Evolutionary conservation across 371 early-diverging fungal species (phyloP), one percentile per base, ranked within the genome.

Genomic region (Mortierella sp.): DNA sequence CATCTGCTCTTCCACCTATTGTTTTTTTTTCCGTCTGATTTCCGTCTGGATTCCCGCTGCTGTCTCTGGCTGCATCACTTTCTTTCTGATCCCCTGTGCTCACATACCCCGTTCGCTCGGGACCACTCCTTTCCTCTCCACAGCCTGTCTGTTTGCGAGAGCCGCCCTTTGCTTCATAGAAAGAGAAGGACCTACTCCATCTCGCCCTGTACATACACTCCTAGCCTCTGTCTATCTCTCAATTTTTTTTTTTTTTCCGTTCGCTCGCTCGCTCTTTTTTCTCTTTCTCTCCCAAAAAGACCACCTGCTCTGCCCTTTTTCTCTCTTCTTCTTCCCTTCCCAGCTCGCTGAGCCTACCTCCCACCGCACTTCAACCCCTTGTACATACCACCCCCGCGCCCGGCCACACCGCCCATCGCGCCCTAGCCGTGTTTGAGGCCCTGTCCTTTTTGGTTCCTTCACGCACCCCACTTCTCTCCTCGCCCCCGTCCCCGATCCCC

Each of bases 21-120:
- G n/a, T n/a, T n/a, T n/a, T n/a, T n/a, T n/a, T n/a, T n/a, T n/a
- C n/a, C n/a, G n/a, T n/a, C n/a, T n/a, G 37, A 37, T 26, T 75
- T 76, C 51, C 81, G 81, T 14, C 76, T n/a, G n/a, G n/a, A n/a
- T n/a, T n/a, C n/a, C n/a, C 77, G 44, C 60, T 57, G 19, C 62
- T 37, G 37, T 9, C 37, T 37, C 37, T 37, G n/a, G n/a, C 70
- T 23, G 62, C 37, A 23, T 62, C 62, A 25, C 30, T 51, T 9
- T 43, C 48, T 7, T 63, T 52, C 43, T 51, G 62, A 7, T 76
- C 81, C 11, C 81, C 81, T 45, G 62, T 72, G 11, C 57, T 64
- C 53, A 53, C 12, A 26, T 53, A 26, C 50, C 50, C 50, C 21
- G 14, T 5, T 21, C 50, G 14, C 16, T 5, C 5, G 21, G 37